Base-by-base conservation (phyloP, 225 moss, liverwort and hornwort genomes). In the Climacium dendroides region DNA sequence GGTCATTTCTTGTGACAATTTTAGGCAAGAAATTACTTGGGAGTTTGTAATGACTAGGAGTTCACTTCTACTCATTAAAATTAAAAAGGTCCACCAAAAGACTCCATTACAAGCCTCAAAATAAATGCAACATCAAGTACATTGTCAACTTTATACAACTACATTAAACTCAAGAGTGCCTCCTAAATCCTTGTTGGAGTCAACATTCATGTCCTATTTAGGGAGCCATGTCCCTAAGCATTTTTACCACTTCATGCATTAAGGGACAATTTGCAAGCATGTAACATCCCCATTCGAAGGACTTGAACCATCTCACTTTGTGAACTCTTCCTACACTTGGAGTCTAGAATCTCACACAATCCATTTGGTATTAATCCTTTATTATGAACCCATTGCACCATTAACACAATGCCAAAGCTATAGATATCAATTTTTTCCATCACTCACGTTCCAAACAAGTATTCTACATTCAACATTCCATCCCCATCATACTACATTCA, bases 201-300 rank as follows among this genome's bases (percentile, higher is more conserved):
- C 3, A 47, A 2, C 5, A 73, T 9, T 47, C 6, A 29, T 17
- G 3, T 14, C 3, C 28, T 17, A 28, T 3, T n/a, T 45, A 28
- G 10, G 17, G 5, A 47, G 30, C 6, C 6, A 47, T 0, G 0
- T 47, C 30, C 2, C 6, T 7, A 0, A 47, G 11, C 11, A 47
- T 29, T 29, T 71, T 47, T 4, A 73, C 19, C 5, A 47, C 47
- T 13, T 47, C 6, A 47, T 1, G 4, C 45, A 47, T 74, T 30
- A 48, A 74, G 1, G 30, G 30, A 30, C 6, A 2, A 12, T 2
- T 48, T 30, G 47, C 0, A 19, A 4, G 30, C 1, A 3, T 10
- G 6, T 4, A 47, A 18, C 2, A 72, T 72, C 5, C 10, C 72
- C 0, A 47, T 18, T 72, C 4, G 10, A 0, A 47, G 0, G 47